Conservation (phyloP, 352 stramenopile genomes). For the Pythium phragmitis region DNA sequence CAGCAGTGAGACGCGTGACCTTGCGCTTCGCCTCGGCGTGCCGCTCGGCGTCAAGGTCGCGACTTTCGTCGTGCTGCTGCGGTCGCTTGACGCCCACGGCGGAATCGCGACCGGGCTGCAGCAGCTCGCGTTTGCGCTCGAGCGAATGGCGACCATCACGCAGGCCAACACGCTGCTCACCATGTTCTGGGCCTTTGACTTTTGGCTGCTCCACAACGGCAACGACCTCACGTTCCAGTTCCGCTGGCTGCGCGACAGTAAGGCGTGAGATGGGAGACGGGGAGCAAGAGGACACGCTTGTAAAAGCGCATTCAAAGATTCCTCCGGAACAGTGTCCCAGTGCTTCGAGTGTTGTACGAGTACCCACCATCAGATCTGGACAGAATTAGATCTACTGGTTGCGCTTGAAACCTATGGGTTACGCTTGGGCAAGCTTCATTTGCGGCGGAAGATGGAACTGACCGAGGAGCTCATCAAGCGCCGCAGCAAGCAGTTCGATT, state of each 20-base stretch:
- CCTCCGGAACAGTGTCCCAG: too few relatives aligned
- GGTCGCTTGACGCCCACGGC: not conserved
- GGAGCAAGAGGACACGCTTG: too few relatives aligned
- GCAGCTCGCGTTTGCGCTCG: constrained; percentile 8
- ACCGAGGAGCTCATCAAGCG: constrained; percentile 65
- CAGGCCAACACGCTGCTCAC: not conserved
- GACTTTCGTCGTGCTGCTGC: not conserved
- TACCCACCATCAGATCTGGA: too few relatives aligned
- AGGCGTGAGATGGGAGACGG: too few relatives aligned
- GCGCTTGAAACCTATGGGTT: not conserved
- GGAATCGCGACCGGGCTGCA: not conserved
- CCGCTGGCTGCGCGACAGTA: not conserved
- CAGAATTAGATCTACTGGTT: too few relatives aligned
- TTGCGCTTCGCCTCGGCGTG: not conserved
- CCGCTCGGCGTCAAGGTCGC: not conserved
- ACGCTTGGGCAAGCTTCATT: not conserved
- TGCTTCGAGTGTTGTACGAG: too few relatives aligned
- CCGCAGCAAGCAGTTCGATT: constrained; percentile 73
- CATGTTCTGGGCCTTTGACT: constrained; percentile 3
- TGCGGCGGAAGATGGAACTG: constrained; percentile 47
- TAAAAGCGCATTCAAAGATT: too few relatives aligned
- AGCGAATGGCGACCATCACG: not conserved
- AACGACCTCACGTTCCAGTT: constrained; percentile 19
- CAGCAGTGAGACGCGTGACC: not conserved
- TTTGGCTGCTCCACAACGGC: constrained; percentile 17